Conservation (phyloP, 1,284 basidiomycete genomes). For the Trametes sp. region DNA sequence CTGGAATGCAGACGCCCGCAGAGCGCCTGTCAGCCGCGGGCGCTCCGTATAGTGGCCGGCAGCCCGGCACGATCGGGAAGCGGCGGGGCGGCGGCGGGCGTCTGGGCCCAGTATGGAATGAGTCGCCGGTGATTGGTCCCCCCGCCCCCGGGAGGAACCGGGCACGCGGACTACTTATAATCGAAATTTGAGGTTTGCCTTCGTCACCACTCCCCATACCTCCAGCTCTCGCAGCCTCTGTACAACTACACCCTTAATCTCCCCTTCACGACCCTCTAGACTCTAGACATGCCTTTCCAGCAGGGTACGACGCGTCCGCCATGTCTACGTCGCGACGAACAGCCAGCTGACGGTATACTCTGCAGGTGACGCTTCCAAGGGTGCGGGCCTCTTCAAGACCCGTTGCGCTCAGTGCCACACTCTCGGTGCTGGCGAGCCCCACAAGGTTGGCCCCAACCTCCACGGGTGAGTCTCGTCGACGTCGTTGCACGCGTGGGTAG, state of each 20-base stretch:
- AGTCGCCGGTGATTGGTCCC: constrained; percentile 27
- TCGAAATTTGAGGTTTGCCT: constrained; percentile 34
- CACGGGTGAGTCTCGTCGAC: constrained; percentile 69
- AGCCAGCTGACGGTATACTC: constrained; percentile 12
- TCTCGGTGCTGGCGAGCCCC: constrained; percentile 79
- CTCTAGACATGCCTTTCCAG: constrained; percentile 46
- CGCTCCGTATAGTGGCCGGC: constrained; percentile 22
- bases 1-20: neutral
- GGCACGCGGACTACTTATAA: constrained; percentile 37
- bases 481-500: neutral
- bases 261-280: constrained; percentile 38
- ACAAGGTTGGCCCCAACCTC: constrained; percentile 96
- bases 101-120: constrained; percentile 20
- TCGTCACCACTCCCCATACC: constrained; percentile 27
- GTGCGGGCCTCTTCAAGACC: constrained; percentile 94
- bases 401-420: constrained; percentile 99
- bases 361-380: constrained; percentile 87
- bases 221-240: constrained; percentile 31
- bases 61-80: constrained; percentile 17
- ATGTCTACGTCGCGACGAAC: neutral
- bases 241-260: constrained; percentile 34
- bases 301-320: constrained; percentile 36
- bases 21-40: neutral
- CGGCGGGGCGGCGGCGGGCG: constrained; percentile 15
- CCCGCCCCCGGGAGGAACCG: constrained; percentile 28